Evolutionary conservation across 2,329 filamentous ascomycete species (phyloP), one percentile per base, ranked within the genome.

Genomic region (Cytospora piceae): DNA sequence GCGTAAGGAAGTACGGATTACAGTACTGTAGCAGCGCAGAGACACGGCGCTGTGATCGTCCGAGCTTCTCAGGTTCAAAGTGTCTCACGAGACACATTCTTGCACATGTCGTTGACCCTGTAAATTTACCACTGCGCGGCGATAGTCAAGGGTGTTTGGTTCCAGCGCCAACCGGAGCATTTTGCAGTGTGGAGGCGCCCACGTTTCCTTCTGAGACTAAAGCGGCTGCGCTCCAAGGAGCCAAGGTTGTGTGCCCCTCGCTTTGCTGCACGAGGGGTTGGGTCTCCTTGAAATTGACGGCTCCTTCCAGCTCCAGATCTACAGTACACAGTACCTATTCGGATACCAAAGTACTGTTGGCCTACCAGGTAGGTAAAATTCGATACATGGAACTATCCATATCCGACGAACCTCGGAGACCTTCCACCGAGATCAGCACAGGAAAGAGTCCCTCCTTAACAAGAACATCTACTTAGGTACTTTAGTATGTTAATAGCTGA

Each of bases 101-200:
- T 49, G 46, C 46, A 49, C n/a, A 49, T 49, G 11, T 49, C 46
- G 46, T 14, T 14, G 46, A 49, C 46, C 46, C 46, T 49, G 46
- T 49, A 49, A 49, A 49, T 49, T 49, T 49, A 49, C 46, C 46
- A 49, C n/a, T 12, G 46, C 46, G 9, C 46, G 53, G 53, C 32
- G 60, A 62, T 56, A 27, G 60, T 56, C 60, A 62, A 54, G 55
- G 42, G 60, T 54, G 49, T 42, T 22, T 20, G 53, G 27, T 3
- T 42, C 53, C 60, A 63, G 60, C 60, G 60, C 60, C 60, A 63
- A 63, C 55, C 39, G 60, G 60, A 63, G 49, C 60, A 57, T 63
- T 63, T 57, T 53, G 56, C 49, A 54, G 53, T 53, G 56, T 31
- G 60, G 39, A 46, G 15, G 31, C 59, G n/a, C 31, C n/a, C 60